Base-by-base conservation (phyloP, 768 basidiomycete genomes). In the Russula emetica region DNA sequence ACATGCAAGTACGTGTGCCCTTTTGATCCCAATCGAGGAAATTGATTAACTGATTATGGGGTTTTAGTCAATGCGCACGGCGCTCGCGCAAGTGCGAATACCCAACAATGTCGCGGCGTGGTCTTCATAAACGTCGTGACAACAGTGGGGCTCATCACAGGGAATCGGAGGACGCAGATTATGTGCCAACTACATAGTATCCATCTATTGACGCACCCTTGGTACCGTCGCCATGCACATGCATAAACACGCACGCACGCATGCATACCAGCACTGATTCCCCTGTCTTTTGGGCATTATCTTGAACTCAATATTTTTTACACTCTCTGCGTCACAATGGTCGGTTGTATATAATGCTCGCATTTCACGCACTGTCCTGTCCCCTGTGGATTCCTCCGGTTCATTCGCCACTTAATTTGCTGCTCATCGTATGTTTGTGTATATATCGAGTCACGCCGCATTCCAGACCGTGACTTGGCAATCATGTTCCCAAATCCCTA, bases 31-130 rank as follows among this genome's bases (percentile, higher is more conserved):
- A 24, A 61, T 55, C 32, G 44, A 51, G 44, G 38, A 47, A 50
- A 55, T 38, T 16, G 45, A 53, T 26, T 22, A 24, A 22, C 67
- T 63, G 34, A 63, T 42, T 36, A n/a, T 7, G 38, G 38, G 1
- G 49, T 49, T 49, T 10, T 45, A 69, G 68, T 36, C 68, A 69
- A n/a, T 69, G 68, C 45, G 66, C 66, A 51, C 44, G 66, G 42
- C 68, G 68, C 2, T 60, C 61, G 8, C 66, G 68, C 58, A 64
- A 67, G 52, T 69, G 68, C 45, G 68, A 69, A 55, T 67, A 67
- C 52, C 68, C 68, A 22, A 67, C 62, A 18, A 67, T 64, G 60
- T 69, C 66, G 20, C 68, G 68, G 5, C 68, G 68, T 34, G 68
- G 68, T 14, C 68, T 67, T 57, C 62, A 69, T 54, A 67, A 69